Evolutionary conservation across 768 basidiomycete species (phyloP).

Genomic region (Leccinum rimulosum): DNA sequence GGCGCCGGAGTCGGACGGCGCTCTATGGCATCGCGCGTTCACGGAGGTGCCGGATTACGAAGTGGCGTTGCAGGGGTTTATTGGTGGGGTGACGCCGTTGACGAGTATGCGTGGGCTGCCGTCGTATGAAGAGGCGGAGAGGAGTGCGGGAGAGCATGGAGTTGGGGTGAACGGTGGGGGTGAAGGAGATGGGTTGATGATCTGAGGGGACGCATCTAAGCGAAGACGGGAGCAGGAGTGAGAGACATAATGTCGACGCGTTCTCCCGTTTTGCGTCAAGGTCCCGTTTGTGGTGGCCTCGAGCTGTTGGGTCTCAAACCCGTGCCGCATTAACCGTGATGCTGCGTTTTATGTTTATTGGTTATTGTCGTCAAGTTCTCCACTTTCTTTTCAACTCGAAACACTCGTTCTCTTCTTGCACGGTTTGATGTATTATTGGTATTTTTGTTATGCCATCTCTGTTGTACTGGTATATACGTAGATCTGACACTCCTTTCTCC

Average conservation of each 20-base stretch:
- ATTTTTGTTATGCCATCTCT: not conserved
- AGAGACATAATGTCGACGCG: not conserved
- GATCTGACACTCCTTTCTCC: not conserved
- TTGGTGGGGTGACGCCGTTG: constrained; percentile 88
- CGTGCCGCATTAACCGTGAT: not conserved
- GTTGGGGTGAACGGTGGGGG: not conserved
- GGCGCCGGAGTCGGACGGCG: constrained; percentile 26
- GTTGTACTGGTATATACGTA: not conserved
- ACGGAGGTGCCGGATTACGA: constrained; percentile 85
- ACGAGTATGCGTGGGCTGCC: constrained; percentile 75
- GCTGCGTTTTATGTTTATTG: not conserved
- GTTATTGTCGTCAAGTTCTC: not conserved
- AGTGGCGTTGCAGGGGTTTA: constrained; percentile 80
- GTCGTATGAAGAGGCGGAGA: constrained; percentile 74
- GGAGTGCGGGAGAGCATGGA: not conserved
- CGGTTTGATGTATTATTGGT: not conserved
- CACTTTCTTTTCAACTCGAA: not conserved
- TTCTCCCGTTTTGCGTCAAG: not conserved
- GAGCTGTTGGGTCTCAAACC: not conserved
- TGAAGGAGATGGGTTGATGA: constrained; percentile 12
- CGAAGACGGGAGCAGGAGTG: not conserved
- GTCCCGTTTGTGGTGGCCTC: not conserved
- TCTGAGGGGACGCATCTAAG: not conserved
- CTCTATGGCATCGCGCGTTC: constrained; percentile 58
- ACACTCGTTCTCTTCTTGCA: not conserved